Percentiles rank a stretch among this genome's conserved stretches.
phyloP scores from a whole-genome alignment of 345 rosid genomes.

The Syzygium jambos region DNA sequence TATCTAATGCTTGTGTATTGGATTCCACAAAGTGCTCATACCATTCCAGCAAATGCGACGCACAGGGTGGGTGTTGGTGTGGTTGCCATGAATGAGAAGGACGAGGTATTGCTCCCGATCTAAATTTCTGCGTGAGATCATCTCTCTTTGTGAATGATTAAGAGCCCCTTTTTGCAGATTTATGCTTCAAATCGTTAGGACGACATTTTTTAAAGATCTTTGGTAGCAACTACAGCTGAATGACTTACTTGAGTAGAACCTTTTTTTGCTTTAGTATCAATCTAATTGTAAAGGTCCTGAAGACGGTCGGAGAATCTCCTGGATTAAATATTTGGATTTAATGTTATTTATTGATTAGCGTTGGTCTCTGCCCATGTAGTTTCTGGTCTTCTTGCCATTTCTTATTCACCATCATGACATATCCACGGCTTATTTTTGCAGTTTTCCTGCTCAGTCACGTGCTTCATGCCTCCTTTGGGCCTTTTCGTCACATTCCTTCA shows the following conservation, averaged over 20 bases:
- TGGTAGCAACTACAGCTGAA: neutral
- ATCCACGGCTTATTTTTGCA: neutral
- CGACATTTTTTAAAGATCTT: neutral
- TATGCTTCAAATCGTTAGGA: neutral
- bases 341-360: neutral
- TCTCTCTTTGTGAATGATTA: neutral
- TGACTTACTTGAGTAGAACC: neutral
- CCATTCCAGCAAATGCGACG: slow-evolving; percentile 82
- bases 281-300: neutral
- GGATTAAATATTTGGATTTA: neutral
- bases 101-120: slow-evolving; percentile 44
- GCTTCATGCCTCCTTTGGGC: neutral
- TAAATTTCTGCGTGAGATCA: neutral
- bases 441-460: neutral
- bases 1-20: slow-evolving; percentile 82
- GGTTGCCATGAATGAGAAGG: slow-evolving; percentile 61
- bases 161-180: neutral
- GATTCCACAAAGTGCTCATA: slow-evolving; percentile 51
- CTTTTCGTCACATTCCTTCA: neutral
- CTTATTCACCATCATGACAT: neutral
- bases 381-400: neutral
- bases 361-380: neutral
- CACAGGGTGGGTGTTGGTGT: slow-evolving; percentile 79
- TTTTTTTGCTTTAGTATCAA: neutral
- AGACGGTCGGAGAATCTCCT: neutral